Evolutionary conservation across 352 stramenopile genomes (phyloP), one percentile per base, ranked within the genome.

Genomic region (Pythium apleroticum): DNA sequence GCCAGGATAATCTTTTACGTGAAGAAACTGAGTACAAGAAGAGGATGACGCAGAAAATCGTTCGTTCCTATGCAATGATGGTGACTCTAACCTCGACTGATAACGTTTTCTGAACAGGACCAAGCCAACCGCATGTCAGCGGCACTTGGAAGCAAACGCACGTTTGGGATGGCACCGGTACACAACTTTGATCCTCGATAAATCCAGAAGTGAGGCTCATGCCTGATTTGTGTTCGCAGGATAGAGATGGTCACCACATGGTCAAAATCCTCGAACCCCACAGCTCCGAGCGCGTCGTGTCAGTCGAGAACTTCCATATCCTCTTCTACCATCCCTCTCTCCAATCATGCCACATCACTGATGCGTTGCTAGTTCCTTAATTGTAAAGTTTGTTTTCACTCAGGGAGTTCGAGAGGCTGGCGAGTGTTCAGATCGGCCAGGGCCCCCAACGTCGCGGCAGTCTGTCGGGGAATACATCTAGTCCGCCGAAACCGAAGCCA

Each of bases 291-390:
- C 82, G 82, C 4, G 65, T 84, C 50, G 77, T 91, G 31, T 86
- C 78, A 14, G 78, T 91, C 52, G 82, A 89, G 62, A 83, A 80
- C 50, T 91, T 91, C 53, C 71, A 91, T 91, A 91, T 91, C 82
- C 77, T 66, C n/a, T 37, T 43, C 11, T 4, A 55, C 52, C 8
- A 8, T 25, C 10, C 9, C 9, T 41, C 4, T 55, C 22, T 14
- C 17, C 22, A 52, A 6, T 14, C 31, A 24, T 48, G 14, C 33
- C 11, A 1, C 10, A 60, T 10, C 54, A 11, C 8, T 39, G 3
- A 22, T 52, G 46, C 15, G 6, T 27, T 55, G 10, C 17, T 10
- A 24, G 62, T 66, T 68, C 69, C 79, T 88, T 90, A 80, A 90
- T 74, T 57, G 27, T 46, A 0, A 48, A 20, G 15, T 66, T 41